A percentile compares a stretch with the other conserved stretches of the same genome.
These are phyloP conservation scores for Xylariaceae sp. DNA, from an alignment of 2,329 filamentous ascomycete genomes.

Conservation along the genomic window DNA sequence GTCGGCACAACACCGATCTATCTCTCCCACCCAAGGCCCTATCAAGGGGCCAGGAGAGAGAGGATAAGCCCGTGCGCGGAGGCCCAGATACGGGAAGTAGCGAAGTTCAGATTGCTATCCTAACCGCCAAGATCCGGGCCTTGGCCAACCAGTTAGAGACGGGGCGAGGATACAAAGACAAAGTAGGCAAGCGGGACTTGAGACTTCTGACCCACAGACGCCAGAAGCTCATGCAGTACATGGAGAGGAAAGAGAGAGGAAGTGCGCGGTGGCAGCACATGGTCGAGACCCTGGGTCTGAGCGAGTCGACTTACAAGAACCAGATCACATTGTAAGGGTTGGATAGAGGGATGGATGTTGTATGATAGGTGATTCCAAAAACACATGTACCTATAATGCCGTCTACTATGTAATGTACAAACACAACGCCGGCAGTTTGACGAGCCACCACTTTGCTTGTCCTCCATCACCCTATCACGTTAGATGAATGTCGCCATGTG, in stretches of 20 bases:
- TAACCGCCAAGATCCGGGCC: constrained; percentile 89
- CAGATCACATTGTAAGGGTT: constrained; percentile 71
- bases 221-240: constrained; percentile 83
- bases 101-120: constrained; percentile 95
- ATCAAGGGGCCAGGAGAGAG: constrained; percentile 40
- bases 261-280: constrained; percentile 87
- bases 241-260: constrained; percentile 85
- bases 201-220: constrained; percentile 80
- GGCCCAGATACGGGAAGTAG: constrained; percentile 92
- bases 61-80: constrained; percentile 54
- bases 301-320: constrained; percentile 83
- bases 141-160: constrained; percentile 69
- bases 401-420: constrained; percentile 40
- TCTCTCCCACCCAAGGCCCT: constrained; percentile 61
- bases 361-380: constrained; percentile 22
- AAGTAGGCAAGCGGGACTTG: constrained; percentile 90
- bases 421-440: constrained; percentile 19
- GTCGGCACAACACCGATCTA: constrained; percentile 82
- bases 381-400: constrained; percentile 31
- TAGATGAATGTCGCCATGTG: constrained; percentile 11
- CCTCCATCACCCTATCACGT: constrained; percentile 7
- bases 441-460: constrained; percentile 8
- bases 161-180: constrained; percentile 74
- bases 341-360: constrained; percentile 26
- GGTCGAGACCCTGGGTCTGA: constrained; percentile 79